Percentiles rank a stretch among this genome's conserved stretches.
phyloP scores from a whole-genome alignment of 176 grass and related monocot genomes.

The Paspalum vaginatum region DNA sequence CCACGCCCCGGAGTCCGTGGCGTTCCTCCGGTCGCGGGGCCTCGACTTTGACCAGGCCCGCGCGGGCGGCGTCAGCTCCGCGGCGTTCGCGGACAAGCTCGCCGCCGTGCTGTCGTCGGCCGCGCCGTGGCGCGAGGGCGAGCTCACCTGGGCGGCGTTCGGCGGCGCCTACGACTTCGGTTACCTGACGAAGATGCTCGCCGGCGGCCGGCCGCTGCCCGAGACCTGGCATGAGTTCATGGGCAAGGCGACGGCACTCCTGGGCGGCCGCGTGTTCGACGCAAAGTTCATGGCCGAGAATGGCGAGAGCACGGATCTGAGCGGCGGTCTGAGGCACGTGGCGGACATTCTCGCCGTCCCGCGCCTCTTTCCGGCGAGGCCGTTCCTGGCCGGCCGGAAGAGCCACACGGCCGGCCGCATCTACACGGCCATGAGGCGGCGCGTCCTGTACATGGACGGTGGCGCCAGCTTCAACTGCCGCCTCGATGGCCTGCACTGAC shows the following conservation, averaged over 20 bases:
- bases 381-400: background rate
- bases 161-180: background rate
- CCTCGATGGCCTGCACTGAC: background rate
- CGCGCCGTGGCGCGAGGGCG: too few species aligned
- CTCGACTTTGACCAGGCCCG: background rate
- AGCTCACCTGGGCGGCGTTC: background rate
- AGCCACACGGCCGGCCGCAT: background rate
- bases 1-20: background rate
- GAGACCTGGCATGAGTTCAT: background rate
- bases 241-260: background rate
- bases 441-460: too few species aligned
- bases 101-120: background rate
- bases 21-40: background rate
- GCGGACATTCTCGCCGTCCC: background rate
- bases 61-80: background rate
- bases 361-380: too few species aligned
- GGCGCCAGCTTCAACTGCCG: too few species aligned
- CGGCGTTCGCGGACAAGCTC: background rate
- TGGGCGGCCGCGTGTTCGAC: background rate
- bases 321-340: background rate
- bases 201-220: background rate
- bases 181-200: background rate
- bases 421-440: background rate
- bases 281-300: constrained; percentile 2
- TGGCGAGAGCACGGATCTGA: background rate